Evolutionary conservation across 768 basidiomycete species (phyloP).

Genomic region (Mycena amicta): DNA sequence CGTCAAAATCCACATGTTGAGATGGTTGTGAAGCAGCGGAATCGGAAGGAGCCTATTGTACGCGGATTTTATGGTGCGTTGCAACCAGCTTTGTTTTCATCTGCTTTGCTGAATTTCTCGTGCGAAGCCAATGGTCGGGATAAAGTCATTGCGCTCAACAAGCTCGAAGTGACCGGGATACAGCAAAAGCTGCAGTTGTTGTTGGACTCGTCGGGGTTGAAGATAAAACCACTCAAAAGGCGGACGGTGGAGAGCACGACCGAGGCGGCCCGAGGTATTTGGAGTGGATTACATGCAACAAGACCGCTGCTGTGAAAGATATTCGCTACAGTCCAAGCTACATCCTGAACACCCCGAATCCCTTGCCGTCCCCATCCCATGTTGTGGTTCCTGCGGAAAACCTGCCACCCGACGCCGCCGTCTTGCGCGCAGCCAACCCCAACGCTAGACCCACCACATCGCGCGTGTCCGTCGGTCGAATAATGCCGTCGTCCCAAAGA

Average conservation of each 20-base stretch:
- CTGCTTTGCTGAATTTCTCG: slow-evolving; percentile 21
- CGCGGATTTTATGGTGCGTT: slow-evolving; percentile 29
- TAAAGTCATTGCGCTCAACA: slow-evolving; percentile 82
- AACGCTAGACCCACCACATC: slow-evolving; percentile 88
- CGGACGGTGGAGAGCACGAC: slow-evolving; percentile 74
- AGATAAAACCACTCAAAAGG: slow-evolving; percentile 79
- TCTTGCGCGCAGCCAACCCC: slow-evolving; percentile 65
- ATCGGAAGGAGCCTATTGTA: slow-evolving; percentile 62
- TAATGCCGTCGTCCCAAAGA: slow-evolving; percentile 94
- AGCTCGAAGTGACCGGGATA: slow-evolving; percentile 71
- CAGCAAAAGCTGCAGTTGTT: slow-evolving; percentile 77
- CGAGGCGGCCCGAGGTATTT: slow-evolving; percentile 82
- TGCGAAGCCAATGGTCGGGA: slow-evolving; percentile 78
- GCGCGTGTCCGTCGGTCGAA: slow-evolving; percentile 85
- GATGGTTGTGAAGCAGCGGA: slow-evolving; percentile 76
- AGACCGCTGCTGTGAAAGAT: slow-evolving; percentile 50
- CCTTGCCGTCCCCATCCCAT: slow-evolving; percentile 71
- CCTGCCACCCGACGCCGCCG: slow-evolving; percentile 21
- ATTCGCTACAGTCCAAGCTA: slow-evolving; percentile 32
- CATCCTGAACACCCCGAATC: slow-evolving; percentile 94
- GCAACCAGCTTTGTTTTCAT: neutral
- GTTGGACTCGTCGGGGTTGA: slow-evolving; percentile 83
- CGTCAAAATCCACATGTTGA: slow-evolving; percentile 80
- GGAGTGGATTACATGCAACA: slow-evolving; percentile 84
- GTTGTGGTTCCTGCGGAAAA: slow-evolving; percentile 44